Evolutionary conservation across 208 protist species (phyloP).

Genomic region (Acanthamoeba divionensis): DNA sequence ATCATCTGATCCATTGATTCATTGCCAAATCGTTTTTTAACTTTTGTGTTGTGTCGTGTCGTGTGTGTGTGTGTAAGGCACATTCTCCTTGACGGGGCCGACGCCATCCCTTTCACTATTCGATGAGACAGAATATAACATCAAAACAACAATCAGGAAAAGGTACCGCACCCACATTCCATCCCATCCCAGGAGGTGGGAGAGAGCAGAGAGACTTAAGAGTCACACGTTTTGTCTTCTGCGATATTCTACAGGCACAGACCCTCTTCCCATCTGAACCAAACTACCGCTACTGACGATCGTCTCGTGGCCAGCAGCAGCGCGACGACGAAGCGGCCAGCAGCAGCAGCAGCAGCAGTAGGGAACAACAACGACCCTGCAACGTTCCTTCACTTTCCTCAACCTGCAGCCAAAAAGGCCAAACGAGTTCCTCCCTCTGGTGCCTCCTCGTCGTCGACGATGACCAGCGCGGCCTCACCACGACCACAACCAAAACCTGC

Average conservation of each 20-base stretch:
- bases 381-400: not conserved
- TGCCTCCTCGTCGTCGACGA: not conserved
- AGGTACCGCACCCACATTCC: not conserved
- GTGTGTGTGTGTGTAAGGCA: not conserved
- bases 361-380: not conserved
- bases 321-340: not conserved
- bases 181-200: not conserved
- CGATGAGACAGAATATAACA: not conserved
- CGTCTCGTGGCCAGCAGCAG: no score
- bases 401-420: not conserved
- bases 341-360: not conserved
- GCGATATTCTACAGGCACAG: not conserved
- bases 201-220: not conserved
- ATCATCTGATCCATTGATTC: not conserved
- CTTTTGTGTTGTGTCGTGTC: not conserved
- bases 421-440: no score
- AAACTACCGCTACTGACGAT: no score
- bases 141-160: not conserved
- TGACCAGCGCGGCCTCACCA: not conserved
- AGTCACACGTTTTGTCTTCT: not conserved
- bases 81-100: slow-evolving; percentile 18
- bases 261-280: no score
- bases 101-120: slow-evolving; percentile 7
- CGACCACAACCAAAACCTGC: not conserved
- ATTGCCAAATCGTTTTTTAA: not conserved